Base-by-base conservation (phyloP, 805 yeast species). In the Metschnikowia gelsemii region DNA sequence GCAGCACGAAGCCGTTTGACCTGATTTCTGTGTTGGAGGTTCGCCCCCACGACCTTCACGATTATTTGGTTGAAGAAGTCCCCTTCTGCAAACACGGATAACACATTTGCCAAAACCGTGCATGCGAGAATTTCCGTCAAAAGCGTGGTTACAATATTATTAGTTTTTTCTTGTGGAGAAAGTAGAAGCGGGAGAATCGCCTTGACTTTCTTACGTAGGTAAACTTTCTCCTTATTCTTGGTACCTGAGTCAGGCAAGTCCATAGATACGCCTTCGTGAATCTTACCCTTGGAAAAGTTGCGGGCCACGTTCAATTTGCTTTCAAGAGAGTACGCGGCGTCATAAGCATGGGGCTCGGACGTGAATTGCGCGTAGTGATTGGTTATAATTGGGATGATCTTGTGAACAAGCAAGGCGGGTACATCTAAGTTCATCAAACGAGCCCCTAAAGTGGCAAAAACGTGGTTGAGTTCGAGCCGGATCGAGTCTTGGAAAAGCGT, bases 11-110 rank as follows among this genome's bases (percentile, higher is more conserved):
- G 72, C 49, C 80, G 76, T 45, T 82, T 77, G 0, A 89, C 95
- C 54, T 86, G 87, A 26, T 76, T 76, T 41, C 89, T 68, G 54
- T 87, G 95, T 47, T 80, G 80, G 56, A 90, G 66, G 9, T 84
- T 75, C 22, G 73, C 74, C 3, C 87, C 82, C 1, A 85, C 76
- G 2, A 75, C 58, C 38, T 75, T 74, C 8, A 80, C 80, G 12
- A 88, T 70, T 29, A 72, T 54, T 41, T 79, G 76, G 57, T 90
- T 90, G 78, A 84, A 84, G 45, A 79, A 84, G 57, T 88, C 95
- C 1, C 91, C 78, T 35, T 84, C 90, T 0, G 82, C 63, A 1
- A 84, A 51, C 63, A 83, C 75, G 5, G 65, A 56, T 11, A 87
- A 47, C 0, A 88, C 77, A 40, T 77, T 73, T 18, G 79, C 68